A percentile compares a stretch with the other conserved stretches of the same genome.
Conservation (phyloP, 805 yeast genomes). For the Teunomyces tritomae region DNA sequence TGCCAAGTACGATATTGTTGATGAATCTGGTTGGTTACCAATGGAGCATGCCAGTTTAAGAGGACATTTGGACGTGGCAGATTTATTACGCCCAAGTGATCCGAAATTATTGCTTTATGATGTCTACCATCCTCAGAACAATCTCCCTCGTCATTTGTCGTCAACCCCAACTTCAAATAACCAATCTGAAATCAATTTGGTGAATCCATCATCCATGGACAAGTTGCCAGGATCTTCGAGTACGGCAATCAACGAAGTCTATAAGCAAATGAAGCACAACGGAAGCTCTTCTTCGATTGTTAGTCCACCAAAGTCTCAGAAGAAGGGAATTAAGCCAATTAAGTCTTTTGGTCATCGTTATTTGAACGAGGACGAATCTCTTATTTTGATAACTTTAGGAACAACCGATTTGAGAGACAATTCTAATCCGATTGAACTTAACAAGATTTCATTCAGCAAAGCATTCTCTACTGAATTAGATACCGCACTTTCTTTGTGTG, state of each 20-base stretch:
- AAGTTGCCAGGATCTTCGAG: conserved; percentile 34
- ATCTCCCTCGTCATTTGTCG: conserved; percentile 18
- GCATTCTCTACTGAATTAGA: conserved; percentile 82
- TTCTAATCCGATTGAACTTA: conserved; percentile 61
- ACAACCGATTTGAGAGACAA: conserved; percentile 71
- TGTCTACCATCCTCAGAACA: conserved; percentile 36
- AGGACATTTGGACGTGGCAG: conserved; percentile 76
- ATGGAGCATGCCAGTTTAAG: conserved; percentile 92
- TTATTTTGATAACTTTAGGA: conserved; percentile 82
- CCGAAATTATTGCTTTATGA: conserved; percentile 31
- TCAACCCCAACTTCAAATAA: conserved; percentile 8
- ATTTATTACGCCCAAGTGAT: conserved; percentile 52
- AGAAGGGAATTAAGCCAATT: conserved; percentile 46
- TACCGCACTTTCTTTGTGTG: conserved; percentile 76
- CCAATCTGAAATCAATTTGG: neutral
- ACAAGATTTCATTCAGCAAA: conserved; percentile 71
- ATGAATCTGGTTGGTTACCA: conserved; percentile 95
- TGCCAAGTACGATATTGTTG: conserved; percentile 56
- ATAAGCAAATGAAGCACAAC: conserved; percentile 35
- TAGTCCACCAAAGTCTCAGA: conserved; percentile 15
- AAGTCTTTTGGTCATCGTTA: conserved; percentile 86
- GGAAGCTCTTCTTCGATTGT: conserved; percentile 16
- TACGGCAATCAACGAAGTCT: conserved; percentile 34
- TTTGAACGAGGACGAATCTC: conserved; percentile 58
- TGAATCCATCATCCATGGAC: conserved; percentile 33